Evolutionary conservation across 306 rosid genomes (phyloP), one percentile per base, ranked within the genome.

Genomic region (Bauhinia variegata): DNA sequence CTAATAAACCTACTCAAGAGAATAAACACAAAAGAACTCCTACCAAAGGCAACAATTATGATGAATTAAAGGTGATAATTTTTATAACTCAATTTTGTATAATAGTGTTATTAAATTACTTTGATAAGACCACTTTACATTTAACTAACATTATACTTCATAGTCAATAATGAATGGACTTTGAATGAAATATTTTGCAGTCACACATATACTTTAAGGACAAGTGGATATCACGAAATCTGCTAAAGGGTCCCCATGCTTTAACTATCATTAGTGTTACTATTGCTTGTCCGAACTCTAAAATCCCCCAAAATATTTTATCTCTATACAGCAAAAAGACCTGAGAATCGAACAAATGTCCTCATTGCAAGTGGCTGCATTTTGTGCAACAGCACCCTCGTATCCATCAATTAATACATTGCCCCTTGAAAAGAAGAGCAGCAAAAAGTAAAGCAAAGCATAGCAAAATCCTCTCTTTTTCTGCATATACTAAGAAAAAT

Each of bases 141-240:
- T 41, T 41, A 11, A 8, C 11, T 41, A 41, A 41, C 3, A 41
- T 4, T 41, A 2, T 41, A 3, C 9, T 36, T 2, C 7, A 23
- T 23, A 23, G 28, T 23, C 28, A 23, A 23, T 23, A 23, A 23
- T 23, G 1, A 23, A 23, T 23, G 28, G 28, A 23, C 28, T 23
- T 23, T 23, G 1, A 23, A 23, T 23, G 28, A 23, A 23, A 54
- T 39, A 50, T 71, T 30, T 16, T 32, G 71, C 71, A 54, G 58
- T 64, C 53, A 48, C 72, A 49, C 53, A 48, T 68, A 49, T 23
- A 71, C 71, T 67, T 71, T 50, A 76, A 65, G 75, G 71, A 78
- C 61, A 60, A 34, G 78, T 67, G 84, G 81, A 72, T 72, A 80
- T 63, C 48, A 67, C 57, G 62, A 72, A 76, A 62, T 65, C 73